These are phyloP conservation scores for Erythrobasidium hasegawianum DNA, from an alignment of 1,284 basidiomycete genomes.

Conservation along the genomic window DNA sequence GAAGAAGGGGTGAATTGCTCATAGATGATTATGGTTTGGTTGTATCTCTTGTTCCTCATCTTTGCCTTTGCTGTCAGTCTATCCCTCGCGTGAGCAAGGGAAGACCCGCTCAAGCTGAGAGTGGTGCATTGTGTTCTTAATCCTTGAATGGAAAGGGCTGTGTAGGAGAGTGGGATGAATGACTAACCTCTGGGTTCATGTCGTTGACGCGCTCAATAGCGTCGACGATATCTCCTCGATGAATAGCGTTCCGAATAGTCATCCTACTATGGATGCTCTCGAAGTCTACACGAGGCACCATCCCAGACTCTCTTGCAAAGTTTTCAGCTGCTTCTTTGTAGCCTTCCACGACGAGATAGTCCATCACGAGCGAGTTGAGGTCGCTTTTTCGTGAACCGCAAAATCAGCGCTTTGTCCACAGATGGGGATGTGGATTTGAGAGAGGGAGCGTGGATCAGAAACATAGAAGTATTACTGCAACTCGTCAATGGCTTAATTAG, in stretches of 20 bases:
- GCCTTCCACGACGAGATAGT: constrained; percentile 95
- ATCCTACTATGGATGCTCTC: constrained; percentile 89
- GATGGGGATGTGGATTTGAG: neutral
- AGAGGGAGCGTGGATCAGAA: constrained; percentile 50
- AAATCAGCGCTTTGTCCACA: neutral
- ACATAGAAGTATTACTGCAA: constrained; percentile 49
- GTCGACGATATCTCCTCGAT: constrained; percentile 89
- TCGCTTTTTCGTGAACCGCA: constrained; percentile 69
- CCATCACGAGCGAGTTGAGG: constrained; percentile 89
- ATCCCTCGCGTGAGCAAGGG: neutral
- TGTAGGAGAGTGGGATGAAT: constrained; percentile 7
- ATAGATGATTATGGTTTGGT: constrained; percentile 44
- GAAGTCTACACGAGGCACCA: constrained; percentile 70
- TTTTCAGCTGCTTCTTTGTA: constrained; percentile 94
- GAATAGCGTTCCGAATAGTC: constrained; percentile 87
- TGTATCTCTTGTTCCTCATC: constrained; percentile 43
- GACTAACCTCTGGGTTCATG: constrained; percentile 88
- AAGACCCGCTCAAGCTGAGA: constrained; percentile 62
- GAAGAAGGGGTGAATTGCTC: constrained; percentile 34
- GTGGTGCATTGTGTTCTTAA: constrained; percentile 77
- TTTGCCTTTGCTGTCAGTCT: constrained; percentile 8
- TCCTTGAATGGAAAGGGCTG: constrained; percentile 32
- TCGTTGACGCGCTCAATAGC: constrained; percentile 92
- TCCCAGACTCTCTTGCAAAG: constrained; percentile 80
- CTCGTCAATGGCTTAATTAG: constrained; percentile 51